Base-by-base conservation (phyloP, 768 basidiomycete genomes). In the Rhodosporidiobolus sp. region DNA sequence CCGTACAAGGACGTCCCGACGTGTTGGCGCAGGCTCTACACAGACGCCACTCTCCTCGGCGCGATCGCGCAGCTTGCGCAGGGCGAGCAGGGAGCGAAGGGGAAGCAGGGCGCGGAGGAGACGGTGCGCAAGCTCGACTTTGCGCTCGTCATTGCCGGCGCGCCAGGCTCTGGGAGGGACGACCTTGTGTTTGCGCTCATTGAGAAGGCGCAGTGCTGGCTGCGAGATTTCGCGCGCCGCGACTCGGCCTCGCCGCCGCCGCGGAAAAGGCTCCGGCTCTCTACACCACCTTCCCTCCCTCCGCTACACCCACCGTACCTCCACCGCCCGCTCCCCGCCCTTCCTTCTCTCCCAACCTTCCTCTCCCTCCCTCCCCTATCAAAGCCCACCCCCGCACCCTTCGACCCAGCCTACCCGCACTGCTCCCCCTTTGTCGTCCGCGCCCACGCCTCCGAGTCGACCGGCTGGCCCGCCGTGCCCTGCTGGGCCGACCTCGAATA, bases 391-490 rank as follows among this genome's bases (percentile, higher is more conserved):
- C 73, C 63, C 73, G 79, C 24, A 82, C 90, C 26, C 88, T 7
- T 58, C 79, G 8, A 58, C 81, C 83, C 86, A 4, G 90, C 7
- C 90, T 91, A 77, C 84, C 85, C 57, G 83, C 82, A 57, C 78
- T 79, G 17, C 68, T 75, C 43, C 1, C 94, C 96, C 0, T 96
- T 98, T 81, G 85, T 95, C 53, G 71, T 97, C 32, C 85, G 85
- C 20, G 84, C 84, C 4, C 89, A 85, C 4, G 48, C 38, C 22
- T 58, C 81, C 86, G 87, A 16, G 69, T 65, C 32, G 82, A 87
- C 61, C 97, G 95, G 94, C 90, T 98, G 94, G 94, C 90, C 92
- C 10, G 95, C 95, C 2, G 75, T 91, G 72, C 83, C 86, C 65
- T 85, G 87, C 8, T 98, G 95, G 95, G 74, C 80, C 19, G 89